These are phyloP conservation scores for Chaetomidium leptoderma DNA, from an alignment of 495 filamentous ascomycete genomes.

Conservation along the genomic window DNA sequence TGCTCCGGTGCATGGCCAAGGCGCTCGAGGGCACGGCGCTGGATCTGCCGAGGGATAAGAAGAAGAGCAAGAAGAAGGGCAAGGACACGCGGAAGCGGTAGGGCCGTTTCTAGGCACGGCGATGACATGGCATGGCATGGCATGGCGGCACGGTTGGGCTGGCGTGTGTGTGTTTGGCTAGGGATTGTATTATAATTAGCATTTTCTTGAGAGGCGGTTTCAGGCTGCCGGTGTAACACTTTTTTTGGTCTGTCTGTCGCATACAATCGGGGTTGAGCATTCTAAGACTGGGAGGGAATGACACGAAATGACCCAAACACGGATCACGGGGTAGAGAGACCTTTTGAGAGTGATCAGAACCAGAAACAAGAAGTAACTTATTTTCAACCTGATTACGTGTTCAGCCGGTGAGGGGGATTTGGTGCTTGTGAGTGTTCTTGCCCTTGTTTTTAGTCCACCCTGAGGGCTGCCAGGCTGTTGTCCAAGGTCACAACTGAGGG, in stretches of 20 bases:
- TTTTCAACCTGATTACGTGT: too few relatives aligned
- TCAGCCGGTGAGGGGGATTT: too few relatives aligned
- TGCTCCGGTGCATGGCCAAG: slow-evolving; percentile 72
- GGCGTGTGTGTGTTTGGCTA: neutral
- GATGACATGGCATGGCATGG: neutral
- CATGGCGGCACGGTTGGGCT: too few relatives aligned
- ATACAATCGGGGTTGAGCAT: neutral
- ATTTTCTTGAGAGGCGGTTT: neutral
- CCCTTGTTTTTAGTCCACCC: too few relatives aligned
- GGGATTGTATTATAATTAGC: slow-evolving; percentile 8
- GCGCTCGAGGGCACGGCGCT: slow-evolving; percentile 74
- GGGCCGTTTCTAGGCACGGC: neutral
- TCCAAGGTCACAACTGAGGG: too few relatives aligned
- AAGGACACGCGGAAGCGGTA: slow-evolving; percentile 22
- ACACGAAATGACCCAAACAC: neutral
- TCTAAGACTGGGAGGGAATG: neutral
- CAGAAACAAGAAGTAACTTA: too few relatives aligned
- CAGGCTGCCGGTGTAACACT: neutral
- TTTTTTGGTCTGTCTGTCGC: neutral
- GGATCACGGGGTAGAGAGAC: neutral
- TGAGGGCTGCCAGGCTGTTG: too few relatives aligned
- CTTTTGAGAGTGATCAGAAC: neutral
- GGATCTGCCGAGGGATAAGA: slow-evolving; percentile 74
- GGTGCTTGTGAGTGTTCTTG: too few relatives aligned
- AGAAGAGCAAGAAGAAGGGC: slow-evolving; percentile 49